Conservation (phyloP, 495 filamentous ascomycete species). For the Annulohypoxylon moriforme region DNA sequence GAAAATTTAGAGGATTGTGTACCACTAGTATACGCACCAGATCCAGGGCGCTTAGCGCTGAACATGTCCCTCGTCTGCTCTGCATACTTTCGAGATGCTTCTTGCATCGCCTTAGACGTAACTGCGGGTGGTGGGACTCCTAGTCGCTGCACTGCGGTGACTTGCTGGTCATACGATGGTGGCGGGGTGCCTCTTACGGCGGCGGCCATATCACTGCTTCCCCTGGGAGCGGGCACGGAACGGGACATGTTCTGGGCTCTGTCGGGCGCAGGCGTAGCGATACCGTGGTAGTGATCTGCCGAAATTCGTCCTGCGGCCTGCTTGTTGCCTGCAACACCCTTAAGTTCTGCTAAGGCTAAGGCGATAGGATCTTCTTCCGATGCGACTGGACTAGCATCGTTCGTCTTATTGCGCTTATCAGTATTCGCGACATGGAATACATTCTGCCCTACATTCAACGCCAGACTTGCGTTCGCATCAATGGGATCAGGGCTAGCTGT, state of each 20-base stretch:
- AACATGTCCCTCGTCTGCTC: slow-evolving; percentile 87
- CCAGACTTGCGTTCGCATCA: slow-evolving; percentile 91
- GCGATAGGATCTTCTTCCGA: slow-evolving; percentile 83
- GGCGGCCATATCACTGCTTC: slow-evolving; percentile 58
- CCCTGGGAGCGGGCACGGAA: slow-evolving; percentile 60
- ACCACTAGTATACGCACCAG: slow-evolving; percentile 39
- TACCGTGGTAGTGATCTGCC: slow-evolving; percentile 92
- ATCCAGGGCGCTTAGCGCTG: slow-evolving; percentile 61
- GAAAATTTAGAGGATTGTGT: slow-evolving; percentile 45
- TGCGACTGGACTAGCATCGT: slow-evolving; percentile 50
- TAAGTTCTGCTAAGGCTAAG: slow-evolving; percentile 89
- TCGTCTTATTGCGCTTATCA: slow-evolving; percentile 61
- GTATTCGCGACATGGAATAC: slow-evolving; percentile 96
- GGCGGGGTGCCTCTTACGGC: slow-evolving; percentile 78
- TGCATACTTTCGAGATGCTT: slow-evolving; percentile 87
- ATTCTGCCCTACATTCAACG: slow-evolving; percentile 95
- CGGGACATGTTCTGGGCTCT: slow-evolving; percentile 49
- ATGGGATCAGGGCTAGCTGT: slow-evolving; percentile 82
- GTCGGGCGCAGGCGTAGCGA: slow-evolving; percentile 81
- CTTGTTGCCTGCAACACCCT: slow-evolving; percentile 77
- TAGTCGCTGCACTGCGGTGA: slow-evolving; percentile 69
- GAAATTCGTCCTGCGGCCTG: slow-evolving; percentile 82
- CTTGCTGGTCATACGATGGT: slow-evolving; percentile 83
- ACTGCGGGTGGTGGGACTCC: slow-evolving; percentile 92
- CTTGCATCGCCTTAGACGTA: slow-evolving; percentile 92